These are phyloP conservation scores for Erythrobasidium yunnanense DNA, from an alignment of 768 basidiomycete genomes.

Conservation along the genomic window DNA sequence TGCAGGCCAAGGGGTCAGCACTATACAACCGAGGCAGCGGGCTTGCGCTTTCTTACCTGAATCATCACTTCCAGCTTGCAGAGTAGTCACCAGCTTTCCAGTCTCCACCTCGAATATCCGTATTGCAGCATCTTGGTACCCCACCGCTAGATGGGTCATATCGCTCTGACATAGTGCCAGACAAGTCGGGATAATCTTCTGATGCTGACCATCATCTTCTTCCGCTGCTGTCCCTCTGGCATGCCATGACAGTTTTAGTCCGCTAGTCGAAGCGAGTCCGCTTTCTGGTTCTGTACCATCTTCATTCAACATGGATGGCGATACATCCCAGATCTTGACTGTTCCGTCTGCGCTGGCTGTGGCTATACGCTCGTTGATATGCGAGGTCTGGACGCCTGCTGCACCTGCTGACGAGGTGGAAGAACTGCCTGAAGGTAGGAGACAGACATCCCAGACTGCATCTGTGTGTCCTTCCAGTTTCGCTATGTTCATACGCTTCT, in stretches of 20 bases:
- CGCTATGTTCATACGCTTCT: conserved; percentile 62
- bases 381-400: not conserved
- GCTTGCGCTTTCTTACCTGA: too few relatives aligned
- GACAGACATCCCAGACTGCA: conserved; percentile 87
- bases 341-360: conserved; percentile 82
- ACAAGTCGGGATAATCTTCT: conserved; percentile 57
- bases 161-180: conserved; percentile 74
- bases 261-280: conserved; percentile 40
- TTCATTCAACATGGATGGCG: too few relatives aligned
- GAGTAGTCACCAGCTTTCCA: conserved; percentile 58
- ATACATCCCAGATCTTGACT: conserved; percentile 68
- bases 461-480: conserved; percentile 87
- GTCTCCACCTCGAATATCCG: conserved; percentile 85
- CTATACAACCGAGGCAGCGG: too few relatives aligned
- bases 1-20: too few relatives aligned
- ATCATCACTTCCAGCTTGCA: too few relatives aligned
- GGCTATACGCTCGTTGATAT: conserved; percentile 63
- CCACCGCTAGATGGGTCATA: conserved; percentile 76
- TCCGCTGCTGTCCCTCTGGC: conserved; percentile 58
- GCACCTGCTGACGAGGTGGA: not conserved
- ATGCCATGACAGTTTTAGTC: conserved; percentile 57
- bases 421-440: conserved; percentile 48
- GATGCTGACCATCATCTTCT: not conserved
- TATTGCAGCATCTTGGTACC: conserved; percentile 75
- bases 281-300: not conserved